Evolutionary conservation across 306 rosid species (phyloP), one percentile per base, ranked within the genome.

Genomic region (Quercus engelmannii): DNA sequence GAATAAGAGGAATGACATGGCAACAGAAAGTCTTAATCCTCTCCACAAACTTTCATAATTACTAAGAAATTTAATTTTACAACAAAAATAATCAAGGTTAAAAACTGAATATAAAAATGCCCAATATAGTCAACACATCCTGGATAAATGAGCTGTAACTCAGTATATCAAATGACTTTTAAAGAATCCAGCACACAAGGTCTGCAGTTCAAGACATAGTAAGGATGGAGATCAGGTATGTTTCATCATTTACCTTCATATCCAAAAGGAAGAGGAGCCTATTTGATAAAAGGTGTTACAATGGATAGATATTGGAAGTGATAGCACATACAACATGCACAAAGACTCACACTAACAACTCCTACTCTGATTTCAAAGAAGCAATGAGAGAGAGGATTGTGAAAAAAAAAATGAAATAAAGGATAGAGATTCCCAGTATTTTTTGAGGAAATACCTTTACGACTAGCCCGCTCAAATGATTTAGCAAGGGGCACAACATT

Each of bases 401-500:
- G 26, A 67, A 19, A 9, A 14, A 14, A 46, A 35, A 6, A 67
- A 2, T 20, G 18, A 28, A 67, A 18, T 68, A 21, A 68, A 68
- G 51, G 25, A 35, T 9, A 38, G 17, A 9, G 9, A 33, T 38
- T 31, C 72, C 19, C 3, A 19, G n/a, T 9, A 67, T 18, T 21
- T 65, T 23, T 65, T 61, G 72, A 52, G 52, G 61, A 59, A 30
- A 78, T 87, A 92, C 99, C 99, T 90, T 91, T 88, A 68, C 55
- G 76, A 81, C 93, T 84, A 80, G 97, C 97, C 71, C 73, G 79
- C 86, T 86, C 85, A 83, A 95, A 91, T 83, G 92, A 86, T 76
- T 89, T 92, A 15, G 97, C 99, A 85, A 95, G 99, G 65, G 97
- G 96, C 85, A 88, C 65, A 64, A 95, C 82, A 82, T 89, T 83